phyloP scores from a whole-genome alignment of 371 early-diverging fungal genomes.

The Umbelopsis sp. region DNA sequence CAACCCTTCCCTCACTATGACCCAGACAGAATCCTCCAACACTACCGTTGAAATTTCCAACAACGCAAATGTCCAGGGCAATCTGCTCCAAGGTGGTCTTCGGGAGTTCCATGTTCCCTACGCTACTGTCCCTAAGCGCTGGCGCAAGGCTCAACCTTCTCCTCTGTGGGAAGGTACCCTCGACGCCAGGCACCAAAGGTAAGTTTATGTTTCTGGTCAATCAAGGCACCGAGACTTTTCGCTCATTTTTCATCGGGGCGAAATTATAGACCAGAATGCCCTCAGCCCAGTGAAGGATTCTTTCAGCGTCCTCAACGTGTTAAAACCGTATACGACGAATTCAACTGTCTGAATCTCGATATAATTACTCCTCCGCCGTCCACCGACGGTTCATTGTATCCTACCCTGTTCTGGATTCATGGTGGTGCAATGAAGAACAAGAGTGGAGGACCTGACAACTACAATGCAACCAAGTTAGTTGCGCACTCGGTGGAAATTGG shows the following conservation, averaged over 20 bases:
- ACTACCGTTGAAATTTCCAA: not conserved
- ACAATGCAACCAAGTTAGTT: not conserved
- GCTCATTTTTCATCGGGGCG: too few relatives aligned
- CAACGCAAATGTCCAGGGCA: not conserved
- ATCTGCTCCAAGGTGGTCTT: not conserved
- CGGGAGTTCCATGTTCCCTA: slow-evolving; percentile 2
- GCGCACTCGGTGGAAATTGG: not conserved
- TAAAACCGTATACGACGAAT: not conserved
- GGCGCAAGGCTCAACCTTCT: not conserved
- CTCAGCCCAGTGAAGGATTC: not conserved
- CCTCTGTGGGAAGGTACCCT: not conserved
- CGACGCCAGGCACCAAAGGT: not conserved
- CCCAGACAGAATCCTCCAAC: not conserved
- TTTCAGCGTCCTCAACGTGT: not conserved
- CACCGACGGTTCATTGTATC: not conserved
- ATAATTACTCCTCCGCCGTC: not conserved
- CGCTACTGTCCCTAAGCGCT: slow-evolving; percentile 9
- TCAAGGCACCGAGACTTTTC: too few relatives aligned
- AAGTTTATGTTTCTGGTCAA: not conserved
- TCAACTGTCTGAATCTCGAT: slow-evolving; percentile 6
- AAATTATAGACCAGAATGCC: not conserved
- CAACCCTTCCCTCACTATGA: too few relatives aligned
- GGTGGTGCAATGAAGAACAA: not conserved
- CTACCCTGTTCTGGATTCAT: slow-evolving; percentile 1
- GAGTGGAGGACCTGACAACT: not conserved